Conservation (phyloP, 345 rosid species). For the Pugionium dolabratum region DNA sequence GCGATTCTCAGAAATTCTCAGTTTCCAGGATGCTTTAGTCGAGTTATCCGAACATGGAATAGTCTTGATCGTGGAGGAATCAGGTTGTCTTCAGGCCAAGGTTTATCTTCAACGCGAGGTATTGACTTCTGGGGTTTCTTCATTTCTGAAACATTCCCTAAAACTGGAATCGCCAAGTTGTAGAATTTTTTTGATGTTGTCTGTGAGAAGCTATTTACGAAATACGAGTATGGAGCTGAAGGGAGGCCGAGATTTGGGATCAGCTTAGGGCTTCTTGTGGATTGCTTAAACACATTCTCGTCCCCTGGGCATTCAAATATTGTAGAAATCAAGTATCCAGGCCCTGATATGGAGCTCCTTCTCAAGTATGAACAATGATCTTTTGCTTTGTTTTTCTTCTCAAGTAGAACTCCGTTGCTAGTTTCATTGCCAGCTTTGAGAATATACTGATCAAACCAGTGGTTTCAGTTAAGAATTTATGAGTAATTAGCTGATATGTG, state of each 20-base stretch:
- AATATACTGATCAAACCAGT: not conserved
- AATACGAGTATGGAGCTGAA: constrained; percentile 63
- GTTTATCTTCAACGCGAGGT: constrained; percentile 96
- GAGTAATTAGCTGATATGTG: constrained; percentile 20
- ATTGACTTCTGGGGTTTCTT: constrained; percentile 1
- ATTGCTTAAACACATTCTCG: constrained; percentile 89
- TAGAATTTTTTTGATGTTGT: not conserved
- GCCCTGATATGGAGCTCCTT: constrained; percentile 96
- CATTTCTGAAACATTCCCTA: not conserved
- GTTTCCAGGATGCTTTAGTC: constrained; percentile 68
- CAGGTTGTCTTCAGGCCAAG: constrained; percentile 89
- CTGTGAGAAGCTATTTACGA: constrained; percentile 59
- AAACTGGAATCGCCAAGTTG: not conserved
- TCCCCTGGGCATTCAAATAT: constrained; percentile 68
- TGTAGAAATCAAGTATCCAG: constrained; percentile 84
- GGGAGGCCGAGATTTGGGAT: constrained; percentile 85
- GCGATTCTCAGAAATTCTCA: not conserved
- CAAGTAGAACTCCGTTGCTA: not conserved
- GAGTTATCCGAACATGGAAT: constrained; percentile 88
- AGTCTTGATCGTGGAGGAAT: constrained; percentile 80
- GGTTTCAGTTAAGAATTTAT: not conserved
- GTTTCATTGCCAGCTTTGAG: not conserved
- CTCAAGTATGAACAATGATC: constrained; percentile 56
- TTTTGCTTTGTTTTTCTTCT: not conserved
- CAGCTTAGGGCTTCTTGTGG: constrained; percentile 82